A percentile compares a stretch with the other conserved stretches of the same genome.
Evolutionary conservation across 1,284 basidiomycete genomes (phyloP).

Genomic region (Ceratobasidium sp.): DNA sequence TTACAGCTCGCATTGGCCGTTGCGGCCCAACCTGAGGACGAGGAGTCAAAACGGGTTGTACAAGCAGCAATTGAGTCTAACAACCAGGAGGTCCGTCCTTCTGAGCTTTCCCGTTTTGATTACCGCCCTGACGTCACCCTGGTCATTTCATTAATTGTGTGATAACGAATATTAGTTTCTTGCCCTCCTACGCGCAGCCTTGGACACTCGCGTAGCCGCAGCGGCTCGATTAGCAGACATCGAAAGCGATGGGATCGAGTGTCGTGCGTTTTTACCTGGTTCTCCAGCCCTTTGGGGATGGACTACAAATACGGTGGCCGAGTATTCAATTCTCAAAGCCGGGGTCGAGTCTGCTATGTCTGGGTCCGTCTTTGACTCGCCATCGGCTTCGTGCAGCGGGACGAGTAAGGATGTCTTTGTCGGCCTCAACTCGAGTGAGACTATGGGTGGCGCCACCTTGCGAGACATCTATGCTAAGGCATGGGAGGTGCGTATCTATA

Average conservation of each 20-base stretch:
- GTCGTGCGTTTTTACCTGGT: constrained; percentile 42
- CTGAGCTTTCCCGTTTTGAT: constrained; percentile 22
- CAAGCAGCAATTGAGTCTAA: constrained; percentile 35
- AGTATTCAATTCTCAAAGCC: constrained; percentile 34
- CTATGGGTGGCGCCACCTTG: constrained; percentile 43
- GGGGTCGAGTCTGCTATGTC: constrained; percentile 37
- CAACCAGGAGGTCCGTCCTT: constrained; percentile 41
- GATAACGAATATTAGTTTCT: constrained; percentile 33
- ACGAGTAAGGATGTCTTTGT: constrained; percentile 15
- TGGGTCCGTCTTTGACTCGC: constrained; percentile 38
- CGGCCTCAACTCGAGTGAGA: constrained; percentile 34
- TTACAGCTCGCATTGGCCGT: constrained; percentile 38
- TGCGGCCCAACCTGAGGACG: constrained; percentile 40
- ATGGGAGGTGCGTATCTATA: constrained; percentile 35
- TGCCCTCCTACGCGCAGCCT: constrained; percentile 34
- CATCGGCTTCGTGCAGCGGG: constrained; percentile 13
- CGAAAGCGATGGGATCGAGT: constrained; percentile 39
- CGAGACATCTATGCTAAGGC: constrained; percentile 44
- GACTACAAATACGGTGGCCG: constrained; percentile 40
- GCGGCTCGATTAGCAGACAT: constrained; percentile 38
- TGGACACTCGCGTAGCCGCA: constrained; percentile 35
- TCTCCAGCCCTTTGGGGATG: constrained; percentile 45
- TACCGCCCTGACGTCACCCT: constrained; percentile 34
- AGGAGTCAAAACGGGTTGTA: constrained; percentile 23
- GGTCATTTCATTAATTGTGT: not conserved